Percentiles rank a stretch among this genome's conserved stretches.
Conservation (phyloP, 768 basidiomycete species). For the Krasilnikovozyma curviuscula region DNA sequence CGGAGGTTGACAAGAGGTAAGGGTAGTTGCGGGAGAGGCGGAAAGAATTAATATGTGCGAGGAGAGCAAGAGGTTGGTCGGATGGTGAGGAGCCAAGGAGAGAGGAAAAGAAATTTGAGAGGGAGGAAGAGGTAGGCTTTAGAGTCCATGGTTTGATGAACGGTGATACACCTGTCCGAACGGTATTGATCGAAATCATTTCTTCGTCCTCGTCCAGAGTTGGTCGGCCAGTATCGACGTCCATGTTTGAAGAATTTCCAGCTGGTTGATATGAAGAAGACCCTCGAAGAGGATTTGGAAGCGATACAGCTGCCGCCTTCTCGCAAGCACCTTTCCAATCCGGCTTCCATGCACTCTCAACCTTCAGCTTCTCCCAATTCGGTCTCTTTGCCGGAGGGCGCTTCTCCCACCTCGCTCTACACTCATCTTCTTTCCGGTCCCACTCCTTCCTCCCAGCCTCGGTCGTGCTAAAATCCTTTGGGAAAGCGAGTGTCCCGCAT, state of each 20-base stretch:
- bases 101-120: constrained; percentile 23
- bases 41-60: constrained; percentile 39
- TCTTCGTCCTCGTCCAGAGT: constrained; percentile 21
- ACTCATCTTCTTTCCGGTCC: constrained; percentile 34
- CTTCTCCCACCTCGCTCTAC: constrained; percentile 46
- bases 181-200: constrained; percentile 18
- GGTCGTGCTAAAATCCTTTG: constrained; percentile 55
- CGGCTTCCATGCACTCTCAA: constrained; percentile 51
- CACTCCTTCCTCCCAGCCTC: constrained; percentile 38
- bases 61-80: constrained; percentile 31
- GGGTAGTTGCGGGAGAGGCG: constrained; percentile 38
- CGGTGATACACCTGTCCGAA: neutral
- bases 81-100: constrained; percentile 27
- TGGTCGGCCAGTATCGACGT: constrained; percentile 27
- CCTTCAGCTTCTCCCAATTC: constrained; percentile 47
- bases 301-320: neutral
- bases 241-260: no score
- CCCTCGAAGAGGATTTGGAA: no score
- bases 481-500: constrained; percentile 53
- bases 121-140: constrained; percentile 26
- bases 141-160: neutral
- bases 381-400: constrained; percentile 75
- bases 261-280: no score
- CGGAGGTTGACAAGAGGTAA: constrained; percentile 26
- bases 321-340: constrained; percentile 39